Conservation (phyloP, 352 stramenopile genomes). For the Phytopythium delawarense region DNA sequence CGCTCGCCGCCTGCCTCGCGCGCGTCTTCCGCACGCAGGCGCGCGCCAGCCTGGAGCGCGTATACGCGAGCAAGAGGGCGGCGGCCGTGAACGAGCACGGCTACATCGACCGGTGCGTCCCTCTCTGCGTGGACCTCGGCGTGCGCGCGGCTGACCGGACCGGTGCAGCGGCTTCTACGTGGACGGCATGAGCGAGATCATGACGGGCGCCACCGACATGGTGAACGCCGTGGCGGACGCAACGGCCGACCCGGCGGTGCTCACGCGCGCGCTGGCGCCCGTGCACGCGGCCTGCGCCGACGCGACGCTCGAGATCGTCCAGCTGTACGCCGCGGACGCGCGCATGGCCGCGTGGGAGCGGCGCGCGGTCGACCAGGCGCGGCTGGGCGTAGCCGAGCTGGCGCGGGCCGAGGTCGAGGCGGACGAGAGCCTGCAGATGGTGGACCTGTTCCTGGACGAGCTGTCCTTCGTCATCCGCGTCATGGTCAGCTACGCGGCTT, state of each 20-base stretch:
- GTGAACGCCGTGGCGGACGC: slow-evolving; percentile 79
- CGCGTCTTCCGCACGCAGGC: slow-evolving; percentile 55
- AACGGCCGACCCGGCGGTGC: slow-evolving; percentile 26
- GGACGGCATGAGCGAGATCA: slow-evolving; percentile 60
- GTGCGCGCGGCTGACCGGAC: background rate
- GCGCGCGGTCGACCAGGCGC: slow-evolving; percentile 50
- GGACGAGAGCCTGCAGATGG: slow-evolving; percentile 86
- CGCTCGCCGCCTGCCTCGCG: slow-evolving; percentile 41
- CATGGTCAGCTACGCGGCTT: slow-evolving; percentile 61
- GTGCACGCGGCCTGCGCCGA: slow-evolving; percentile 58
- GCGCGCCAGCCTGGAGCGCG: slow-evolving; percentile 42
- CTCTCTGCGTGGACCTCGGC: background rate
- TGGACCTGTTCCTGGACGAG: slow-evolving; percentile 81
- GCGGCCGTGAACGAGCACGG: slow-evolving; percentile 71
- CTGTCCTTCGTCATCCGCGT: slow-evolving; percentile 72
- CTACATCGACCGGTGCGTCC: slow-evolving; percentile 65
- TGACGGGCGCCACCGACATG: slow-evolving; percentile 68
- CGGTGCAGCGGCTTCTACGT: slow-evolving; percentile 57
- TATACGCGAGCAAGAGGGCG: slow-evolving; percentile 41
- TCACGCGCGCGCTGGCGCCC: slow-evolving; percentile 43
- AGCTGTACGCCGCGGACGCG: slow-evolving; percentile 68
- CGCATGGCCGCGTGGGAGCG: slow-evolving; percentile 78
- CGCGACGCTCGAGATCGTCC: slow-evolving; percentile 59
- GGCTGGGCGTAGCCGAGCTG: slow-evolving; percentile 25
- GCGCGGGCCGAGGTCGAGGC: slow-evolving; percentile 36